Conservation (phyloP, 148 eudicot genomes). For the Drosera capensis region DNA sequence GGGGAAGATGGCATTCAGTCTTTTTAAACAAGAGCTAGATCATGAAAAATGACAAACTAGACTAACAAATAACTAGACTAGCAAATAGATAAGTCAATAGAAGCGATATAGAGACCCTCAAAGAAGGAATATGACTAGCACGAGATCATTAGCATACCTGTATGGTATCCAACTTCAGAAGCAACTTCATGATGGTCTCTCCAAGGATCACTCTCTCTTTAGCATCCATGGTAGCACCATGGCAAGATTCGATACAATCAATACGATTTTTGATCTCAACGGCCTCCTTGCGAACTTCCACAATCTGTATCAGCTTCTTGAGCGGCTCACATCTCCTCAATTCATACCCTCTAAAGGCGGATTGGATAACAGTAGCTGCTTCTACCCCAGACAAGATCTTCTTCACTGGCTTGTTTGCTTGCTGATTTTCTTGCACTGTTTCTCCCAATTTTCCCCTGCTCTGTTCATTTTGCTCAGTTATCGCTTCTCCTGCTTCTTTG, state of each 20-base stretch:
- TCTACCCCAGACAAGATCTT: slow-evolving; percentile 33
- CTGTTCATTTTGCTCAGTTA: background rate
- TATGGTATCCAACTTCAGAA: slow-evolving; percentile 57
- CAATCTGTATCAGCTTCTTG: slow-evolving; percentile 58
- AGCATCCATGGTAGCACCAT: slow-evolving; percentile 5
- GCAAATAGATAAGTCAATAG: no score
- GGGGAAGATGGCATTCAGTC: background rate
- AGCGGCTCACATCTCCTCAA: slow-evolving; percentile 52
- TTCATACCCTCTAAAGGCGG: slow-evolving; percentile 54
- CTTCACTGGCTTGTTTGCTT: slow-evolving; percentile 6
- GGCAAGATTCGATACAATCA: slow-evolving; percentile 26
- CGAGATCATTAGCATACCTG: slow-evolving; percentile 49
- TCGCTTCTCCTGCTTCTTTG: no score
- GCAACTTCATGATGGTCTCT: slow-evolving; percentile 54
- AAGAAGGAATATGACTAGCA: no score
- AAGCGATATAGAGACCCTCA: no score
- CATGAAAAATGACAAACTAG: no score
- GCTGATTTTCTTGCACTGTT: slow-evolving; percentile 1
- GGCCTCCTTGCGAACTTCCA: slow-evolving; percentile 23
- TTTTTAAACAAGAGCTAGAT: background rate
- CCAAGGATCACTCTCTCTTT: slow-evolving; percentile 31
- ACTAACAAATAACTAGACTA: background rate
- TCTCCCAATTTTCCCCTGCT: background rate
- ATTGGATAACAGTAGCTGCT: slow-evolving; percentile 52
- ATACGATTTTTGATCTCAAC: slow-evolving; percentile 16